Evolutionary conservation across 106 monocot species (phyloP).

Genomic region (Dioscorea dumetorum): DNA sequence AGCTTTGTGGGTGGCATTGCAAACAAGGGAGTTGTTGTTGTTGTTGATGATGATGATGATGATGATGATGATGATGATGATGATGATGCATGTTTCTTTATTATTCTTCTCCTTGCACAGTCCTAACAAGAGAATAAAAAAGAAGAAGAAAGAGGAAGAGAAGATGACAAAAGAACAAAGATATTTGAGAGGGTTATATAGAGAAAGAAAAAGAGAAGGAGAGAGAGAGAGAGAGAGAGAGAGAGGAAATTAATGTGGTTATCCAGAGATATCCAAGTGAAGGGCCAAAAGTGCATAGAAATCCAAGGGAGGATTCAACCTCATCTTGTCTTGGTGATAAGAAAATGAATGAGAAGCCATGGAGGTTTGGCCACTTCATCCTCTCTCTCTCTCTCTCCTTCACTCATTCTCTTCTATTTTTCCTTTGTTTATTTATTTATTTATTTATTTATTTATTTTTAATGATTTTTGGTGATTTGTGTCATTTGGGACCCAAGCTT

Average conservation of each 20-base stretch:
- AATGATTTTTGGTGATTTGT: background rate
- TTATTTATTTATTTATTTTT: no score
- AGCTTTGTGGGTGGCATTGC: slow-evolving; percentile 52
- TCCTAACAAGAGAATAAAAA: no score
- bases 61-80: no score
- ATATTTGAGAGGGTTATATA: slow-evolving; percentile 1
- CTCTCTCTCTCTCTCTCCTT: background rate
- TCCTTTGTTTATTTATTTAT: no score
- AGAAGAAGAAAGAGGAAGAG: background rate
- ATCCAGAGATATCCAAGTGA: slow-evolving; percentile 15
- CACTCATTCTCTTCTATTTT: no score
- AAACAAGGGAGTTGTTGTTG: slow-evolving; percentile 49
- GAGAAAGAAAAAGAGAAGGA: background rate
- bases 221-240: no score
- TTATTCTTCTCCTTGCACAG: no score
- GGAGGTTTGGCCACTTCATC: background rate
- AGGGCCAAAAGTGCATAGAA: slow-evolving; percentile 15
- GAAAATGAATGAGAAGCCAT: background rate
- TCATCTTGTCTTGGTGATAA: slow-evolving; percentile 7
- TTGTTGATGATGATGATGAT: slow-evolving; percentile 15
- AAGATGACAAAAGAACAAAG: background rate
- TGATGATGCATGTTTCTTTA: background rate
- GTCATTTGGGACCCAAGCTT: background rate
- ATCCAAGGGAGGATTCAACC: slow-evolving; percentile 9
- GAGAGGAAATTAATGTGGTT: slow-evolving; percentile 2